These are phyloP conservation scores for Westerdykella ornata DNA, from an alignment of 2,329 filamentous ascomycete genomes.

Conservation along the genomic window DNA sequence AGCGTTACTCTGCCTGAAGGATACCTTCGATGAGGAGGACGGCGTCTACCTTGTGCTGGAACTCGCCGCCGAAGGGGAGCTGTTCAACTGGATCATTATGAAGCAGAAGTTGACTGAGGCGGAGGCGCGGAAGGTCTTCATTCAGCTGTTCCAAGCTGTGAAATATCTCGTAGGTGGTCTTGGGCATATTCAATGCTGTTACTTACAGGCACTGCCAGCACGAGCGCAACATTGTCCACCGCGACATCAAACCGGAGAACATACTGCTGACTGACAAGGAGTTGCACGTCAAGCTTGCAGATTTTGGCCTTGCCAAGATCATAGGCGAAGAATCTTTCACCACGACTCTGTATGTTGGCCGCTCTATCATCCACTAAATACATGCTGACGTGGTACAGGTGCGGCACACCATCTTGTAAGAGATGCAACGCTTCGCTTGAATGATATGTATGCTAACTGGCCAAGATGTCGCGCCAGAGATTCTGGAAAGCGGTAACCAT, in stretches of 20 bases:
- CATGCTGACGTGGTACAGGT: conserved; percentile 38
- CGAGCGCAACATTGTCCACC: conserved; percentile 92
- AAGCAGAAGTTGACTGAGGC: conserved; percentile 80
- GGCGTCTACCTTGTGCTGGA: conserved; percentile 89
- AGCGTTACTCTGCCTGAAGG: conserved; percentile 85
- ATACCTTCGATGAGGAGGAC: conserved; percentile 86
- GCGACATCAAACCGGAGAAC: conserved; percentile 97
- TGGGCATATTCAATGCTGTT: neutral
- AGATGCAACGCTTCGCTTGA: neutral
- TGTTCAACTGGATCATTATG: conserved; percentile 92
- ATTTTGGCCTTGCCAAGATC: conserved; percentile 96
- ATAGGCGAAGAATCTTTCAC: conserved; percentile 98
- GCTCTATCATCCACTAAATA: neutral
- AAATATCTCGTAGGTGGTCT: conserved; percentile 74
- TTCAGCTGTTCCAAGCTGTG: conserved; percentile 84
- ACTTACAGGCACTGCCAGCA: conserved; percentile 53
- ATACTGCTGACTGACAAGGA: conserved; percentile 83
- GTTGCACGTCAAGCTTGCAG: conserved; percentile 81
- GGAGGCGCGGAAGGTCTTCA: conserved; percentile 79
- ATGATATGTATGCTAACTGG: conserved; percentile 14
- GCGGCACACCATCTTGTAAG: conserved; percentile 84
- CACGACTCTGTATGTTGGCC: conserved; percentile 63
- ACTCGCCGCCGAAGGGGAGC: conserved; percentile 82
- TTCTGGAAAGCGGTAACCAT: conserved; percentile 72
- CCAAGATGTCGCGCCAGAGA: conserved; percentile 83